Conservation (phyloP, 805 yeast species). For the Ogataea methanolica region DNA sequence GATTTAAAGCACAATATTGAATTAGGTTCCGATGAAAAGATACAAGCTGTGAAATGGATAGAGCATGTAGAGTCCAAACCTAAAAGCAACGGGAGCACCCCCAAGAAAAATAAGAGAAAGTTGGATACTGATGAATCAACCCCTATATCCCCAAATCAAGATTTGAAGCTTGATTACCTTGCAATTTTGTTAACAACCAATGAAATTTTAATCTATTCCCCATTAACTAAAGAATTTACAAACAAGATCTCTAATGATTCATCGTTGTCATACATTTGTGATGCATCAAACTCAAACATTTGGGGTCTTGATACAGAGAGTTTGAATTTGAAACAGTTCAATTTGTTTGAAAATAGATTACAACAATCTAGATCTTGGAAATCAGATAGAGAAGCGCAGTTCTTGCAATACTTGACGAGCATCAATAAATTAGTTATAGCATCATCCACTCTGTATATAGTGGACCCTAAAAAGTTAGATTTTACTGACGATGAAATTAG, state of each 20-base stretch:
- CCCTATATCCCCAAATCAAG: neutral
- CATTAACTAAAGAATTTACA: slow-evolving; percentile 34
- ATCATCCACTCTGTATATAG: slow-evolving; percentile 28
- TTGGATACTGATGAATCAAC: slow-evolving; percentile 2
- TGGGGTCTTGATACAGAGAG: slow-evolving; percentile 27
- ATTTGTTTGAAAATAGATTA: slow-evolving; percentile 18
- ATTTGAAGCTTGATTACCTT: slow-evolving; percentile 11
- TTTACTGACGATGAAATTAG: slow-evolving; percentile 28
- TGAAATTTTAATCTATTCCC: slow-evolving; percentile 40
- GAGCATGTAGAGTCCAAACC: neutral
- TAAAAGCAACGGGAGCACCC: slow-evolving; percentile 2
- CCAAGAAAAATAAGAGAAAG: slow-evolving; percentile 26
- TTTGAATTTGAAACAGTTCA: slow-evolving; percentile 22
- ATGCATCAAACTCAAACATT: slow-evolving; percentile 20
- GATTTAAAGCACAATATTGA: slow-evolving; percentile 33
- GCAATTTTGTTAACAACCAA: slow-evolving; percentile 29
- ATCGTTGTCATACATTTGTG: slow-evolving; percentile 24
- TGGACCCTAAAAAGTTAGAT: slow-evolving; percentile 21
- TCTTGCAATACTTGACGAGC: slow-evolving; percentile 7
- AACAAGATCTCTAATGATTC: slow-evolving; percentile 33
- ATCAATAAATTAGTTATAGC: slow-evolving; percentile 21
- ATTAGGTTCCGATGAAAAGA: slow-evolving; percentile 35
- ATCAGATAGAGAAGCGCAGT: slow-evolving; percentile 14
- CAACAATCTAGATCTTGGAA: slow-evolving; percentile 17
- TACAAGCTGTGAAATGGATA: slow-evolving; percentile 37